A percentile compares a stretch with the other conserved stretches of the same genome.
Conservation (phyloP, 177 flowering plant species). For the Telopea speciosissima region DNA sequence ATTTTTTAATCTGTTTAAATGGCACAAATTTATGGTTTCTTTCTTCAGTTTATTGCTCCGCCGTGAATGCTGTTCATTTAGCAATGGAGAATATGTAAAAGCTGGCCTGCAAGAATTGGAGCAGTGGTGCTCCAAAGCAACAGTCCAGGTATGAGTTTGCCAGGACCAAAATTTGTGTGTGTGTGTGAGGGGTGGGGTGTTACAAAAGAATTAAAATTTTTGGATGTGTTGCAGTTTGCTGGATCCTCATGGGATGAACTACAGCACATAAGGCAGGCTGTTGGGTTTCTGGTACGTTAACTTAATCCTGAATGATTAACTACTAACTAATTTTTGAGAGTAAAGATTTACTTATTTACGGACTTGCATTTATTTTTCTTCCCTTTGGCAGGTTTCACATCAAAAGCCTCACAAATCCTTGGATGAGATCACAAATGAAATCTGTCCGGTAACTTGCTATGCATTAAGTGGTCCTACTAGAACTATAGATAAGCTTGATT, state of each 20-base stretch:
- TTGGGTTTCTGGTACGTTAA: slow-evolving; percentile 61
- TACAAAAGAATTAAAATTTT: neutral
- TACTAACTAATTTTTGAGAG: neutral
- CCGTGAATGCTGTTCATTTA: slow-evolving; percentile 88
- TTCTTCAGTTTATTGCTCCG: slow-evolving; percentile 62
- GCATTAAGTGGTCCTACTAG: neutral
- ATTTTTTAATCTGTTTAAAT: neutral
- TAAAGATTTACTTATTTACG: neutral
- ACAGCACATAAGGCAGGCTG: slow-evolving; percentile 74
- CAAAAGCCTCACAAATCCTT: slow-evolving; percentile 62
- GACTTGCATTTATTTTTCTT: neutral
- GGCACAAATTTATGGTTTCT: slow-evolving; percentile 5
- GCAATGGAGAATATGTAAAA: slow-evolving; percentile 85
- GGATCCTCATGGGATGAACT: slow-evolving; percentile 82
- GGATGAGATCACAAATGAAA: slow-evolving; percentile 61
- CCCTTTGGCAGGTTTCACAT: slow-evolving; percentile 53
- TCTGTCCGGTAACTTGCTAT: slow-evolving; percentile 56
- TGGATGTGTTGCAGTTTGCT: slow-evolving; percentile 39
- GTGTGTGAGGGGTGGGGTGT: neutral
- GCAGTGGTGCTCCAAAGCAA: slow-evolving; percentile 68
- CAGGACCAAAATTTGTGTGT: neutral
- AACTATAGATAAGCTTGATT: neutral
- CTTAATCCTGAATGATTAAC: slow-evolving; percentile 1
- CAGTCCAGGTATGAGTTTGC: slow-evolving; percentile 42
- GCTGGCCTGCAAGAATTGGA: slow-evolving; percentile 76